Base-by-base conservation (phyloP, 768 basidiomycete species). In the Fomitopsis pulvina region DNA sequence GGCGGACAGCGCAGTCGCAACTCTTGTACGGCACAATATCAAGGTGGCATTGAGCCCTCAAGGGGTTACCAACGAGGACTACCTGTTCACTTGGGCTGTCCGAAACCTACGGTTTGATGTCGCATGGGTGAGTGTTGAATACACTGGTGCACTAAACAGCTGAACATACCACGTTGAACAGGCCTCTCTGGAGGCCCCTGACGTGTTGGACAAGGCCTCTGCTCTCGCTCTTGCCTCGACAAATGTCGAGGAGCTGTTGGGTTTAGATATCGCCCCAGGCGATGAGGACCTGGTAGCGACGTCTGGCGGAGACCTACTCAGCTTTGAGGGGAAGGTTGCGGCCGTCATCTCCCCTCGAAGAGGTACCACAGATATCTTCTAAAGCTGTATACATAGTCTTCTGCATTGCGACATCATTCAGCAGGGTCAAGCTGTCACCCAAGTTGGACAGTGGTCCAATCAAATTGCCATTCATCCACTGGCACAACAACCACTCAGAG, bases 21-120 rank as follows among this genome's bases (percentile, higher is more conserved):
- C 68, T 1, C 70, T 91, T 18, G 62, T 83, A 4, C 64, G 68
- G 18, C 73, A 81, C 30, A 80, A 80, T n/a, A 79, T 91, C 9
- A 81, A 78, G 25, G 76, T 84, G 3, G 82, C 71, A 0, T 63
- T 85, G 18, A 82, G 79, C 21, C 62, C 65, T 30, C 56, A 53
- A 34, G 58, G 77, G 7, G 42, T 41, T 3, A 54, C 54, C 12
- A 60, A 34, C 41, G 14, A 43, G 7, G 6, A 25, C 2, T 45
- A 57, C 1, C 52, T 60, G 53, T 54, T 40, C 50, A 62, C 55
- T 9, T 67, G 61, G 59, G 51, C 57, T 6, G 65, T 55, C 1
- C 54, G 65, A 14, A 65, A 67, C 51, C 43, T 62, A 5, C 54
- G 65, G 14, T 68, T 66, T 26, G 66, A 68, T 30, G 50, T 60